Base-by-base conservation (phyloP, 164 flowering plant species). In the Piper longum region DNA sequence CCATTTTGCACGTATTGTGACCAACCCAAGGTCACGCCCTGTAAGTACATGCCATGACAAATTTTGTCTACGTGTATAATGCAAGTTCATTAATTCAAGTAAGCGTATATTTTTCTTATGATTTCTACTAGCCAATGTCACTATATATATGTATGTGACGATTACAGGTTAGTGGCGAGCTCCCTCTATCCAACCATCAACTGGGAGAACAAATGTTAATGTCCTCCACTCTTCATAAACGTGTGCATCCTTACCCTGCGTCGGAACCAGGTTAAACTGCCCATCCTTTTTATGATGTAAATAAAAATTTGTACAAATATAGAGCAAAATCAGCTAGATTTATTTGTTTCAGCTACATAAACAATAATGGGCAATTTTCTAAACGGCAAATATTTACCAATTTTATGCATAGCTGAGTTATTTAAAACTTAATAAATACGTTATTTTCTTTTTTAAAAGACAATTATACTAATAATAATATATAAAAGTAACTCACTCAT, bases 101-200 rank as follows among this genome's bases (percentile, higher is more conserved):
- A 36, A 9, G 12, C 41, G 19, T 5, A 36, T 61, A 18, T n/a
- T 56, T 19, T 16, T 48, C 42, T n/a, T 41, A 16, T n/a, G 14
- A 1, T 51, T 26, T 13, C 7, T 17, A 19, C 3, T 5, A 14
- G 8, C 16, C 16, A 9, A 54, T 3, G 3, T 3, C 5, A 9
- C 14, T 2, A 14, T 14, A 9, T 44, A 48, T 48, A 48, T 9
- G 3, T 5, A 26, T 56, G 7, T 56, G 39, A n/a, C 11, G 43
- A 12, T 5, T 68, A 74, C 75, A 89, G 97, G 97, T 85, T 48
- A 89, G 96, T 57, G 91, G 95, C 0, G 97, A 90, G 71, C 80
- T 89, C 42, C 89, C 95, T 4, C 60, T 93, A 59, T 70, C 88
- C 7, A 72, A 66, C 63, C 70, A 76, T 43, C 73, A 74, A 26